Percentiles rank a stretch among this genome's conserved stretches.
These are phyloP conservation scores for Rhizopogon sp. DNA, from an alignment of 768 basidiomycete species.

Conservation along the genomic window DNA sequence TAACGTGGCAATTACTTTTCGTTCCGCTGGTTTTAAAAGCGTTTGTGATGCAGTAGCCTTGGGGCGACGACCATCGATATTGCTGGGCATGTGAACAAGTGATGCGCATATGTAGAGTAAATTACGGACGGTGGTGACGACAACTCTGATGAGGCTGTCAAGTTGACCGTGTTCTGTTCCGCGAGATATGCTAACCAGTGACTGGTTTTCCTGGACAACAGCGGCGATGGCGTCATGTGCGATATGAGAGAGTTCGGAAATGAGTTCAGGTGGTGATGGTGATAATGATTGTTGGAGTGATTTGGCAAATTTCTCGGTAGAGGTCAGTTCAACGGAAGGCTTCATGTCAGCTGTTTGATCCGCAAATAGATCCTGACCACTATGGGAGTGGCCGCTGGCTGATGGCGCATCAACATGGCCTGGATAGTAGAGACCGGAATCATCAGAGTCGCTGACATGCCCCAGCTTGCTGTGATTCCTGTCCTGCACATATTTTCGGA, in stretches of 20 bases:
- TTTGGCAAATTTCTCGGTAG: constrained; percentile 64
- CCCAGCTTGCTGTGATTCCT: constrained; percentile 29
- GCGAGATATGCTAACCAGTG: constrained; percentile 37
- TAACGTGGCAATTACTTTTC: constrained; percentile 83
- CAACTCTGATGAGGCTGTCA: constrained; percentile 55
- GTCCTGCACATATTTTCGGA: constrained; percentile 21
- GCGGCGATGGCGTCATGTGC: constrained; percentile 57
- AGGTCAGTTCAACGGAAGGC: constrained; percentile 44
- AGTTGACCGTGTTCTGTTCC: constrained; percentile 54
- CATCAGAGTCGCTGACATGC: constrained; percentile 71
- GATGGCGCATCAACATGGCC: constrained; percentile 26
- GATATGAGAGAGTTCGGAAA: constrained; percentile 57
- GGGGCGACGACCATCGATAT: constrained; percentile 40
- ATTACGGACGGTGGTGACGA: constrained; percentile 69
- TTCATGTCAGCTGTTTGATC: constrained; percentile 13
- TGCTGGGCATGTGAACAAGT: constrained; percentile 55
- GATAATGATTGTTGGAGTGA: constrained; percentile 56
- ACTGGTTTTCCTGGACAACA: constrained; percentile 54
- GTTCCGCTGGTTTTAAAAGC: constrained; percentile 72
- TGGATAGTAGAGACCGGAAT: constrained; percentile 51
- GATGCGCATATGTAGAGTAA: constrained; percentile 66
- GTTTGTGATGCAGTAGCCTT: constrained; percentile 44
- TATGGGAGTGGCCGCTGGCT: constrained; percentile 28
- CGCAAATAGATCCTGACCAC: constrained; percentile 14
- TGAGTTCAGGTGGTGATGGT: constrained; percentile 51